Conservation (phyloP, 371 early-diverging fungal species). For the Smittium culicis region DNA sequence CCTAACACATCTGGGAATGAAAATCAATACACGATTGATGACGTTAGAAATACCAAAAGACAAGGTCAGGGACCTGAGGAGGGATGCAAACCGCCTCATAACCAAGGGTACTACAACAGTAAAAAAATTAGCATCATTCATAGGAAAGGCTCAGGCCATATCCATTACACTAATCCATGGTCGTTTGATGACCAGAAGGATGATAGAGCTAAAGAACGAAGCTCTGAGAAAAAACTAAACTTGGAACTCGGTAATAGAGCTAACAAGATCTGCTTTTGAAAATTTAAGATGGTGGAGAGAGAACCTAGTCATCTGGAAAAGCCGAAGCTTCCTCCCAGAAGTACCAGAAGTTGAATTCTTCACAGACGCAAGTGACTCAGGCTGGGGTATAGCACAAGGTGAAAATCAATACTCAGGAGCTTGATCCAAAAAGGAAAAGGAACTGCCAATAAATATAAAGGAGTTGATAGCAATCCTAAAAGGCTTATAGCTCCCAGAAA, state of each 20-base stretch:
- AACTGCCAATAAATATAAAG: background rate
- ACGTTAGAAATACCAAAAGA: background rate
- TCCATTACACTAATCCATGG: background rate
- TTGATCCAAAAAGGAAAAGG: background rate
- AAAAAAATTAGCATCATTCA: constrained; percentile 11
- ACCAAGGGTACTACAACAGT: background rate
- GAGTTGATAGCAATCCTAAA: background rate
- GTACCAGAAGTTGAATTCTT: background rate
- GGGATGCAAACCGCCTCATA: background rate
- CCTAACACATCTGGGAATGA: constrained; percentile 27
- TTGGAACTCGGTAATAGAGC: background rate
- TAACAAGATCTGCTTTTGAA: background rate
- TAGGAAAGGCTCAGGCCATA: constrained; percentile 10
- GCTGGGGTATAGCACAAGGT: background rate
- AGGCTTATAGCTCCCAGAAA: background rate
- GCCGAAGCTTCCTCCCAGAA: background rate
- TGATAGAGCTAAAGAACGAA: background rate
- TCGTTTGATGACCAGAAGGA: background rate
- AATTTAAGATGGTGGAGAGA: background rate
- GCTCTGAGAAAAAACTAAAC: background rate
- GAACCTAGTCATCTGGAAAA: background rate
- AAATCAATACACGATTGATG: constrained; percentile 22
- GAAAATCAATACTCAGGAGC: background rate
- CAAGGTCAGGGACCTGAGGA: background rate
- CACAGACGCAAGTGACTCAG: background rate